Conservation (phyloP, 306 rosid species). For the Lathyrus aphaca region DNA sequence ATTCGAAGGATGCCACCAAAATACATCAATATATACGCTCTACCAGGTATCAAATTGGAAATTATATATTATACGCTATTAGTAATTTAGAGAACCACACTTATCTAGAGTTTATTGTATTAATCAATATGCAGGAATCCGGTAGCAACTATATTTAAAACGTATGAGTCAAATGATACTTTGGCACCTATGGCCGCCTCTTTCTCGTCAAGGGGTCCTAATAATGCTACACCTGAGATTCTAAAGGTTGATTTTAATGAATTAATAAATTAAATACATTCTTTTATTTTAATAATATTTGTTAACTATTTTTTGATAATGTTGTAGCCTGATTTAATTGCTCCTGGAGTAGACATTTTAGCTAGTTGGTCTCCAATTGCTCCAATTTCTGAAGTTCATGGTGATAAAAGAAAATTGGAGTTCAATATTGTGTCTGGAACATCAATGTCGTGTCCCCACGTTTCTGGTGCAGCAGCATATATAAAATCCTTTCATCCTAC, state of each 20-base stretch:
- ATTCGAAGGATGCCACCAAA: not conserved
- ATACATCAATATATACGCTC: constrained; percentile 32
- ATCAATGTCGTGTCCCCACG: constrained; percentile 51
- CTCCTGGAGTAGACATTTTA: too few species aligned
- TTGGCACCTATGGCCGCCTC: not conserved
- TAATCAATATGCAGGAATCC: not conserved
- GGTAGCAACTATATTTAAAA: not conserved
- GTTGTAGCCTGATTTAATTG: too few species aligned
- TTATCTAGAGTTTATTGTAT: not conserved
- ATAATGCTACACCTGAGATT: not conserved
- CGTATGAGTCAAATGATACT: not conserved
- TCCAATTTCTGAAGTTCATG: not conserved
- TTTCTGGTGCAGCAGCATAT: constrained; percentile 32
- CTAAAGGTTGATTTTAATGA: not conserved
- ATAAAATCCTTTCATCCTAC: constrained; percentile 39
- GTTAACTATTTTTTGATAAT: too few species aligned
- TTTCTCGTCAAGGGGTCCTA: too few species aligned
- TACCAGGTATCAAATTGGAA: constrained; percentile 30
- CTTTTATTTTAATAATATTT: too few species aligned
- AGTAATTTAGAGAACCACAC: not conserved
- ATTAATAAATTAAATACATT: too few species aligned
- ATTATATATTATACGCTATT: too few species aligned
- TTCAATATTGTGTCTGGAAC: constrained; percentile 38
- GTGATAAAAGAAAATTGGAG: not conserved
- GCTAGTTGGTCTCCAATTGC: not conserved